Evolutionary conservation across 345 rosid species (phyloP).

Genomic region (Microcos paniculata): DNA sequence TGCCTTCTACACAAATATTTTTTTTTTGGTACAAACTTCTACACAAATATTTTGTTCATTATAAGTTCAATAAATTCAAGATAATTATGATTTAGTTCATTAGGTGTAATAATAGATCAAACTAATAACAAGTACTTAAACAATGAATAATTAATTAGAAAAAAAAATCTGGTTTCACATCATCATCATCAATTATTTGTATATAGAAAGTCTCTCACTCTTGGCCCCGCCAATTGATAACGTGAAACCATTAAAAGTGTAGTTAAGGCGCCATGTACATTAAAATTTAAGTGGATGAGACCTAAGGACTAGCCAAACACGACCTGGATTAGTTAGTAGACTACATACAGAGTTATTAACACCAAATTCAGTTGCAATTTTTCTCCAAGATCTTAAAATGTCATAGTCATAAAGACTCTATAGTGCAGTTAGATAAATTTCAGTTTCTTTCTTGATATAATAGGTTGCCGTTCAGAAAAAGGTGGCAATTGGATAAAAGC

Average conservation of each 20-base stretch:
- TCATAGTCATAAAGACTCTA: not conserved
- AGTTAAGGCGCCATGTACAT: not conserved
- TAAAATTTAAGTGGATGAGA: conserved; percentile 1
- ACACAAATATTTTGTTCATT: too few species aligned
- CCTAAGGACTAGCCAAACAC: not conserved
- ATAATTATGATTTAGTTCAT: not conserved
- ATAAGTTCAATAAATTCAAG: not conserved
- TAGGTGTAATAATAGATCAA: not conserved
- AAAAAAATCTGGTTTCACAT: not conserved
- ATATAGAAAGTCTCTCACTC: not conserved
- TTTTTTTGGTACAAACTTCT: too few species aligned
- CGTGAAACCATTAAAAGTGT: not conserved
- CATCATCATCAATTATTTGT: not conserved
- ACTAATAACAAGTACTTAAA: not conserved
- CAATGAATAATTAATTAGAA: not conserved
- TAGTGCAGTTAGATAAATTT: not conserved
- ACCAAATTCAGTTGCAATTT: not conserved
- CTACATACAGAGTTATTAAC: not conserved
- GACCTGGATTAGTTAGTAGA: not conserved
- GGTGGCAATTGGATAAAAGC: not conserved
- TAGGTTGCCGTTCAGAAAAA: not conserved
- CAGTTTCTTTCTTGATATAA: not conserved
- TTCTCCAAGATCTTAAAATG: not conserved
- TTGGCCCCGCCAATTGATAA: not conserved
- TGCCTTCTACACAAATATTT: too few species aligned